Percentiles rank a stretch among this genome's conserved stretches.
These are phyloP conservation scores for Schwanniomyces pseudopolymorphus DNA, from an alignment of 805 yeast genomes.

Conservation along the genomic window DNA sequence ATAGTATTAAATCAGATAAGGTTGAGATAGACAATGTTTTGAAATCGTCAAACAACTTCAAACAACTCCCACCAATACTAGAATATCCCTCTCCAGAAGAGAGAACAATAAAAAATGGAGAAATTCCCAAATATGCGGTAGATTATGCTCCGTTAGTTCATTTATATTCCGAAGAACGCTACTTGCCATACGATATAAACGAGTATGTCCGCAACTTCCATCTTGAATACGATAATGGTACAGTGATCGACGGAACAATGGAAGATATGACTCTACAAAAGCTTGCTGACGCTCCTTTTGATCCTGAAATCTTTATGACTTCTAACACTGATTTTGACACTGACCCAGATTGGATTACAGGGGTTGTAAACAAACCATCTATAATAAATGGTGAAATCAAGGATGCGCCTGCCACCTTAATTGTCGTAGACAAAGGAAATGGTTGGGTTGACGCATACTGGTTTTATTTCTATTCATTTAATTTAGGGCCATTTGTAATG, in stretches of 20 bases:
- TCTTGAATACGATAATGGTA: slow-evolving; percentile 52
- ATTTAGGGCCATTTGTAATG: slow-evolving; percentile 95
- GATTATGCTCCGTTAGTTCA: slow-evolving; percentile 78
- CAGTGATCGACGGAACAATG: slow-evolving; percentile 35
- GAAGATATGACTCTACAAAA: slow-evolving; percentile 28
- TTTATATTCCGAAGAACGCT: slow-evolving; percentile 83
- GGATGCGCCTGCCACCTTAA: slow-evolving; percentile 76
- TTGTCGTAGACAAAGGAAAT: slow-evolving; percentile 89
- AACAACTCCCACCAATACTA: slow-evolving; percentile 37
- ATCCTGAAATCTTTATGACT: slow-evolving; percentile 53
- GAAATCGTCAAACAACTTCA: slow-evolving; percentile 21
- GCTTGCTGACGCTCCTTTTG: slow-evolving; percentile 29
- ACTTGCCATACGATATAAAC: slow-evolving; percentile 78
- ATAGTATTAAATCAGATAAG: slow-evolving; percentile 16
- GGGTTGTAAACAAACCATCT: slow-evolving; percentile 64
- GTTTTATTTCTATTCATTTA: slow-evolving; percentile 94
- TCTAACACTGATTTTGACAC: slow-evolving; percentile 66
- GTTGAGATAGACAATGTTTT: slow-evolving; percentile 25
- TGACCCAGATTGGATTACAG: slow-evolving; percentile 85
- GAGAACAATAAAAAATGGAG: slow-evolving; percentile 47
- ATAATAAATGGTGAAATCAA: slow-evolving; percentile 67
- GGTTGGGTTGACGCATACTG: slow-evolving; percentile 95
- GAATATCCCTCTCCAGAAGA: slow-evolving; percentile 30
- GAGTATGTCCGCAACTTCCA: slow-evolving; percentile 68
- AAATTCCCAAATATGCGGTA: slow-evolving; percentile 61